Evolutionary conservation across 2,329 filamentous ascomycete genomes (phyloP).

Genomic region (Penicillium sp.): DNA sequence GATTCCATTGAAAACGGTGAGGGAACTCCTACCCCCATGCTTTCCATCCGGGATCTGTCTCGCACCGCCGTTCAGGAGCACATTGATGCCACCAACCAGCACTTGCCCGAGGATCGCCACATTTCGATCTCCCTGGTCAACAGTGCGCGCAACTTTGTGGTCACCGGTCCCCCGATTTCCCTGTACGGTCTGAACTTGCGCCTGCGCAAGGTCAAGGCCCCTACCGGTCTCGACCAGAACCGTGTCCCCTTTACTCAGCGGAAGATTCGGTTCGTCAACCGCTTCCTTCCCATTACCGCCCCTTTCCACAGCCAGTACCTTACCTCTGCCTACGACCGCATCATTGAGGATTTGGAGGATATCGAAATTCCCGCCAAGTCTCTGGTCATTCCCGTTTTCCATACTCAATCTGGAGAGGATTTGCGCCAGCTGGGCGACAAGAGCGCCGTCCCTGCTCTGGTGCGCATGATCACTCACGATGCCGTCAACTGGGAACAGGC

Average conservation of each 20-base stretch:
- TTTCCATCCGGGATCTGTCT: slow-evolving; percentile 92
- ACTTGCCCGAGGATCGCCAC: slow-evolving; percentile 86
- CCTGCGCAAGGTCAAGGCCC: slow-evolving; percentile 92
- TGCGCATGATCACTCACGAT: slow-evolving; percentile 92
- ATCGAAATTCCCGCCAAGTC: slow-evolving; percentile 70
- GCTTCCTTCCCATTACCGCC: slow-evolving; percentile 94
- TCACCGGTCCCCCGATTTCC: slow-evolving; percentile 92
- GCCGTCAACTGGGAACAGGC: slow-evolving; percentile 95
- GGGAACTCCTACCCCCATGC: slow-evolving; percentile 93
- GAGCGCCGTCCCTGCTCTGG: slow-evolving; percentile 79
- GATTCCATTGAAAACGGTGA: slow-evolving; percentile 94
- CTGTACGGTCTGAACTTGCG: slow-evolving; percentile 94
- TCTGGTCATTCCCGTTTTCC: slow-evolving; percentile 80
- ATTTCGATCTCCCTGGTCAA: slow-evolving; percentile 95
- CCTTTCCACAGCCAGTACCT: slow-evolving; percentile 98
- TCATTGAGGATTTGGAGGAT: slow-evolving; percentile 83
- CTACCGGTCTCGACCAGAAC: slow-evolving; percentile 95
- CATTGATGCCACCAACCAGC: slow-evolving; percentile 94
- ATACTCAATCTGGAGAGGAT: slow-evolving; percentile 87
- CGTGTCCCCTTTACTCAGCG: slow-evolving; percentile 91
- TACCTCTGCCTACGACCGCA: slow-evolving; percentile 72
- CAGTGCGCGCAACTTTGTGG: slow-evolving; percentile 94
- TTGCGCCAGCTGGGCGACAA: slow-evolving; percentile 67
- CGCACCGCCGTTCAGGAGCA: slow-evolving; percentile 88
- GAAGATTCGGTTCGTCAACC: slow-evolving; percentile 93